Evolutionary conservation across 1,139 yeast species (phyloP).

Genomic region (Debaryomyces sp.): DNA sequence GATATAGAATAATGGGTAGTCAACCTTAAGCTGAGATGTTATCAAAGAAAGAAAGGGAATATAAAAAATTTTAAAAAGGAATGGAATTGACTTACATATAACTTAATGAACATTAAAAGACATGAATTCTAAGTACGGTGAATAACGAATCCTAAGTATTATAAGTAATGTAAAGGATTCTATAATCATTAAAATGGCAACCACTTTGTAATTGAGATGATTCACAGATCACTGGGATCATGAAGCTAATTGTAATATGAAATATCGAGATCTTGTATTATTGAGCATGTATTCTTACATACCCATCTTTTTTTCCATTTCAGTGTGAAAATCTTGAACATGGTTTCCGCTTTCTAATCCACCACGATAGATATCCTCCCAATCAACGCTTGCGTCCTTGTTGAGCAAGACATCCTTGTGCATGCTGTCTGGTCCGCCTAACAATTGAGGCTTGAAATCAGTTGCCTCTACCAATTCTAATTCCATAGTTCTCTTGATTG

Average conservation of each 20-base stretch:
- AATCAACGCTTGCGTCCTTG: constrained; percentile 75
- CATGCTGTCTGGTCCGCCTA: constrained; percentile 57
- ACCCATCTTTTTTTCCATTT: constrained; percentile 69
- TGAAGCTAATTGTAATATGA: not conserved
- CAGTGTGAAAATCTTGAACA: constrained; percentile 63
- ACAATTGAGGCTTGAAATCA: constrained; percentile 68
- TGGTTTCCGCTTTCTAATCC: constrained; percentile 46
- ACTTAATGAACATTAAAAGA: not conserved
- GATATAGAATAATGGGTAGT: not conserved
- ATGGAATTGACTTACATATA: not conserved
- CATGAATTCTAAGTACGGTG: not conserved
- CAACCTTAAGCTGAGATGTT: not conserved
- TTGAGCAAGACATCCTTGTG: constrained; percentile 80
- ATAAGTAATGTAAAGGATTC: not conserved
- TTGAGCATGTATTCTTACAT: constrained; percentile 29
- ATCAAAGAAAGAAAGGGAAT: not conserved
- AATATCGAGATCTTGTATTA: not conserved
- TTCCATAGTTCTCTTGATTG: constrained; percentile 89
- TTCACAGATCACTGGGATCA: not conserved
- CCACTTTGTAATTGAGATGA: not conserved
- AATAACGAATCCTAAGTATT: not conserved
- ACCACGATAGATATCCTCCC: constrained; percentile 87
- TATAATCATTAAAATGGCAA: not conserved
- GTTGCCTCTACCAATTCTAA: constrained; percentile 70
- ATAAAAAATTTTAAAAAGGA: not conserved